These are phyloP conservation scores for Penicillium sp. DNA, from an alignment of 2,329 filamentous ascomycete species.

Conservation along the genomic window DNA sequence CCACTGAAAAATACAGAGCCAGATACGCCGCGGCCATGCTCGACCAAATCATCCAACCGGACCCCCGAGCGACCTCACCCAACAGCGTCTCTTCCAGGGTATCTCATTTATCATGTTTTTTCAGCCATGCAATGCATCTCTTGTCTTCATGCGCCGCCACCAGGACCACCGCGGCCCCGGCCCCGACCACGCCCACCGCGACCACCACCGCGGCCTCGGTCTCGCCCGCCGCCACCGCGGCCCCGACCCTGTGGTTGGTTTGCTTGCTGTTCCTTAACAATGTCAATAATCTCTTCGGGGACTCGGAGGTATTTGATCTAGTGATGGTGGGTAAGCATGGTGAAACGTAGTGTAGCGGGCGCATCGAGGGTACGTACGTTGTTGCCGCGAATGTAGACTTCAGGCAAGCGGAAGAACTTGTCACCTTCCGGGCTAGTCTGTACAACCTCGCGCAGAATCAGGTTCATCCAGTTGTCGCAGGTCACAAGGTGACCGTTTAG, in stretches of 20 bases:
- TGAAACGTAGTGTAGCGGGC: neutral
- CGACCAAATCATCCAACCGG: conserved; percentile 29
- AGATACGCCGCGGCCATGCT: conserved; percentile 41
- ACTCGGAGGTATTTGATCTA: conserved; percentile 98
- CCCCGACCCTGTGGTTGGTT: conserved; percentile 50
- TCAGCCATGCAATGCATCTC: conserved; percentile 14
- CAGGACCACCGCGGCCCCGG: conserved; percentile 27
- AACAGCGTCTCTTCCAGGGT: conserved; percentile 29
- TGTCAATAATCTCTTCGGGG: conserved; percentile 91
- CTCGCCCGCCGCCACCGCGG: conserved; percentile 32
- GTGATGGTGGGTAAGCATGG: conserved; percentile 1
- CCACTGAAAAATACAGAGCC: conserved; percentile 34
- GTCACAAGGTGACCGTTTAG: conserved; percentile 92
- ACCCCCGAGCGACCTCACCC: conserved; percentile 26
- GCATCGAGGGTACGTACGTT: conserved; percentile 60
- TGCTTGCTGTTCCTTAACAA: conserved; percentile 88
- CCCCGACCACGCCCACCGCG: conserved; percentile 43
- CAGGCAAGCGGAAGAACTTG: conserved; percentile 83
- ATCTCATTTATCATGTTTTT: conserved; percentile 30
- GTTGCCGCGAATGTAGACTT: conserved; percentile 95
- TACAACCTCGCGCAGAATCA: conserved; percentile 93
- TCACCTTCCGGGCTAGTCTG: conserved; percentile 94
- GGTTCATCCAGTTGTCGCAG: conserved; percentile 99
- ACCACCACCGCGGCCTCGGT: conserved; percentile 38
- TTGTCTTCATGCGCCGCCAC: conserved; percentile 14